Conservation (phyloP, 805 yeast species). For the Ogataea salicorniae region DNA sequence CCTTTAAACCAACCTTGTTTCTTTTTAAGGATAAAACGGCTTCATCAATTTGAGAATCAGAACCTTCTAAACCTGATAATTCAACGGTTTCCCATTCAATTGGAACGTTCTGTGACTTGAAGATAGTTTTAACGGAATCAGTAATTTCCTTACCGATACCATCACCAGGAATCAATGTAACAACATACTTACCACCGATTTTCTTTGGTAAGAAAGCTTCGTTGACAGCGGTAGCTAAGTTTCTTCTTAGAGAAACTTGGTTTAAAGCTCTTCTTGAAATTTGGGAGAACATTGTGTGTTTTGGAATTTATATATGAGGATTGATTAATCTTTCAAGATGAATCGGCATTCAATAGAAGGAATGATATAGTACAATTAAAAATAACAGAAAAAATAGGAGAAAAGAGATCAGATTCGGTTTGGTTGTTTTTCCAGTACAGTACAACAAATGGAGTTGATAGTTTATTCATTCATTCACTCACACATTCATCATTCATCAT, state of each 20-base stretch:
- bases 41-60: constrained; percentile 55
- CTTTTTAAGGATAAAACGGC: constrained; percentile 90
- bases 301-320: not conserved
- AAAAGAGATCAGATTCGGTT: too few relatives aligned
- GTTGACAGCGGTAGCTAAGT: constrained; percentile 28
- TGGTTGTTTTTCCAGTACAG: too few relatives aligned
- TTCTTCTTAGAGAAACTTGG: constrained; percentile 18
- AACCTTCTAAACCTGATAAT: constrained; percentile 50
- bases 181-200: constrained; percentile 92
- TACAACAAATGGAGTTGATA: too few relatives aligned
- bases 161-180: constrained; percentile 95
- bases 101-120: constrained; percentile 83
- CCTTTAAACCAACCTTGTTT: constrained; percentile 95
- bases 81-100: constrained; percentile 88
- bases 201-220: constrained; percentile 62
- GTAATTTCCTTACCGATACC: constrained; percentile 97
- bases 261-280: constrained; percentile 14
- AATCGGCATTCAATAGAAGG: not conserved
- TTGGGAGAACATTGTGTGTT: constrained; percentile 22
- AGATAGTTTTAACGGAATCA: constrained; percentile 86
- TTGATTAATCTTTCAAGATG: too few relatives aligned
- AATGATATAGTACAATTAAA: not conserved
- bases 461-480: too few relatives aligned
- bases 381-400: not conserved
- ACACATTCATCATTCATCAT: too few relatives aligned